Evolutionary conservation across 768 basidiomycete genomes (phyloP).

Genomic region (Psilocybe subaeruginosa): DNA sequence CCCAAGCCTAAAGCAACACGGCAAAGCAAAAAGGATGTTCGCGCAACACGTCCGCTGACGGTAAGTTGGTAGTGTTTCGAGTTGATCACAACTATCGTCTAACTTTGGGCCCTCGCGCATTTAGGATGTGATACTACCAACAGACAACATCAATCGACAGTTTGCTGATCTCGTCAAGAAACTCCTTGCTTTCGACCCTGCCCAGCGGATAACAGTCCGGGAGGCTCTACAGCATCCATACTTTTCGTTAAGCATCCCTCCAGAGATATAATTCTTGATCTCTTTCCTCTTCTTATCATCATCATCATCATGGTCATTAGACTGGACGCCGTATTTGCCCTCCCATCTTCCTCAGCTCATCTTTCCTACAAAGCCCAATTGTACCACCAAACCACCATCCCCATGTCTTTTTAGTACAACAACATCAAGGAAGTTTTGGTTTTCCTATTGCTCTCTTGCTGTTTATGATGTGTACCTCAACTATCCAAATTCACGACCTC

Average conservation of each 20-base stretch:
- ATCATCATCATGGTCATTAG: conserved; percentile 14
- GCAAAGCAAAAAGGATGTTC: conserved; percentile 94
- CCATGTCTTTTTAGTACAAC: conserved; percentile 30
- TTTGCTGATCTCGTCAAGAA: conserved; percentile 89
- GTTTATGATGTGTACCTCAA: conserved; percentile 21
- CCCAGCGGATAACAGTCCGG: conserved; percentile 83
- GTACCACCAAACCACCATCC: conserved; percentile 27
- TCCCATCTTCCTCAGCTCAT: conserved; percentile 26
- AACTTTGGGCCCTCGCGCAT: conserved; percentile 2
- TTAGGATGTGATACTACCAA: conserved; percentile 85
- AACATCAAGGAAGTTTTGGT: conserved; percentile 29
- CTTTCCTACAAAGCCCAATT: conserved; percentile 29
- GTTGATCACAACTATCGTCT: conserved; percentile 13
- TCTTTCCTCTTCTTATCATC: conserved; percentile 1
- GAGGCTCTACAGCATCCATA: conserved; percentile 90
- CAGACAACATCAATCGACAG: conserved; percentile 70
- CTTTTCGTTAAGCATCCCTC: conserved; percentile 68
- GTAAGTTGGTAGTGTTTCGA: conserved; percentile 43
- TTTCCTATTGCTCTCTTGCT: conserved; percentile 23
- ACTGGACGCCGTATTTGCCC: conserved; percentile 24
- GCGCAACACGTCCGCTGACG: conserved; percentile 75
- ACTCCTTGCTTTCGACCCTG: conserved; percentile 89
- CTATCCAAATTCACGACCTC: conserved; percentile 7
- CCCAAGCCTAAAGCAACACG: conserved; percentile 86
- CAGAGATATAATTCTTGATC: conserved; percentile 56